These are phyloP conservation scores for Leccinum longicurvipes DNA, from an alignment of 768 basidiomycete genomes.

Conservation along the genomic window DNA sequence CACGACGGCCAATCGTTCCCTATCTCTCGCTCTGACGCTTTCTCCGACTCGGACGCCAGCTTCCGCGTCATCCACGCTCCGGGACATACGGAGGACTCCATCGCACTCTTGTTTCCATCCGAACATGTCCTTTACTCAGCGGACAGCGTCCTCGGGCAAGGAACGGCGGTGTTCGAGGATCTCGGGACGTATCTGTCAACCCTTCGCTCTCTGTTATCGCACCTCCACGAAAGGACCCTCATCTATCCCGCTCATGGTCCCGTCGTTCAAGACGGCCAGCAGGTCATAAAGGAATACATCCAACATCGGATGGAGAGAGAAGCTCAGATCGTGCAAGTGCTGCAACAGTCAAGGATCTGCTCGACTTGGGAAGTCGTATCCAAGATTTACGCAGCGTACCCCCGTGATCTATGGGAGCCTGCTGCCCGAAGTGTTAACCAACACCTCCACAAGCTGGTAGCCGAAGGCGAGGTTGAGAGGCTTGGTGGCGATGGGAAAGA, in stretches of 20 bases:
- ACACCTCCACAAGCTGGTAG: constrained; percentile 71
- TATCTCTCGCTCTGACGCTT: constrained; percentile 20
- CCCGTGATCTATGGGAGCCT: constrained; percentile 64
- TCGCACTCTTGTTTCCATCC: constrained; percentile 64
- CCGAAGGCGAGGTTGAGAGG: constrained; percentile 54
- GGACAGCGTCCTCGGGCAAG: constrained; percentile 88
- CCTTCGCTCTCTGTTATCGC: constrained; percentile 52
- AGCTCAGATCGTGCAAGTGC: constrained; percentile 60
- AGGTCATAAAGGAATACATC: constrained; percentile 69
- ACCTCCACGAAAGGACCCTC: constrained; percentile 39
- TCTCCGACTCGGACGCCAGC: background rate
- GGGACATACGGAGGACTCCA: constrained; percentile 87
- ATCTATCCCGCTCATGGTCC: constrained; percentile 94
- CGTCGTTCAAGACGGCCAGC: constrained; percentile 59
- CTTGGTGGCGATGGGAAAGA: constrained; percentile 52
- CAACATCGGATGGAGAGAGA: constrained; percentile 81
- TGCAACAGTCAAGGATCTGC: constrained; percentile 42
- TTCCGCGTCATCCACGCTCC: constrained; percentile 80
- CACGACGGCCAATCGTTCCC: constrained; percentile 50
- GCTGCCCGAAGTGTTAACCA: constrained; percentile 67
- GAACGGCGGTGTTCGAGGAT: constrained; percentile 87
- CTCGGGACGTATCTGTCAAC: constrained; percentile 66
- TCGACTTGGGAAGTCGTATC: constrained; percentile 65
- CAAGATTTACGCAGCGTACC: constrained; percentile 68
- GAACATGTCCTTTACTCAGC: constrained; percentile 84